These are phyloP conservation scores for Mycena metata DNA, from an alignment of 768 basidiomycete genomes.

Conservation along the genomic window DNA sequence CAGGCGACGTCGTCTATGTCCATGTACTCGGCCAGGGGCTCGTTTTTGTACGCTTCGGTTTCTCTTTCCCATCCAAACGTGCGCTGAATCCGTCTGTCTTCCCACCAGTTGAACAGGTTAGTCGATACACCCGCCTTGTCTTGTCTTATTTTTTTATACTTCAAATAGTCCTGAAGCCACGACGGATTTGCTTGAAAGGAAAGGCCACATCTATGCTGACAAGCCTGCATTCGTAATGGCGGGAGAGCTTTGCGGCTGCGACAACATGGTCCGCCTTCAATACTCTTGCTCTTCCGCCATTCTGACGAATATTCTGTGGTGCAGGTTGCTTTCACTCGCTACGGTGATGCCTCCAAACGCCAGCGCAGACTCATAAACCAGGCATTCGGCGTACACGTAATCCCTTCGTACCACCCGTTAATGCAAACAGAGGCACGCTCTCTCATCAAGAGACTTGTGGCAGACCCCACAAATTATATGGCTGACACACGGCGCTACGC, in stretches of 20 bases:
- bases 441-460: slow-evolving; percentile 69
- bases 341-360: slow-evolving; percentile 72
- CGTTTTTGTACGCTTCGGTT: slow-evolving; percentile 57
- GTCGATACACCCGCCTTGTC: not conserved
- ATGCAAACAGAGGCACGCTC: slow-evolving; percentile 67
- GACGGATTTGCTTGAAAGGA: slow-evolving; percentile 76
- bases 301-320: slow-evolving; percentile 1
- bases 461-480: slow-evolving; percentile 54
- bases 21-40: slow-evolving; percentile 77
- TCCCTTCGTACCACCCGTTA: slow-evolving; percentile 70
- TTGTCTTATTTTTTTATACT: not conserved
- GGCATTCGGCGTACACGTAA: slow-evolving; percentile 66
- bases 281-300: slow-evolving; percentile 17
- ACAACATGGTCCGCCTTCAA: slow-evolving; percentile 63
- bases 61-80: not conserved
- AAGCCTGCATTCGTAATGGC: slow-evolving; percentile 78
- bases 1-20: slow-evolving; percentile 73
- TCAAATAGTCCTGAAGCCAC: slow-evolving; percentile 69
- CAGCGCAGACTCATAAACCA: slow-evolving; percentile 78
- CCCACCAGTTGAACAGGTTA: slow-evolving; percentile 5
- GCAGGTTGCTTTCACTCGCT: slow-evolving; percentile 75
- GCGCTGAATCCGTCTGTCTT: not conserved
- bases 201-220: slow-evolving; percentile 81
- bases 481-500: slow-evolving; percentile 64
- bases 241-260: slow-evolving; percentile 80